phyloP scores from a whole-genome alignment of 106 monocot species.

The Dendrobium officinale region DNA sequence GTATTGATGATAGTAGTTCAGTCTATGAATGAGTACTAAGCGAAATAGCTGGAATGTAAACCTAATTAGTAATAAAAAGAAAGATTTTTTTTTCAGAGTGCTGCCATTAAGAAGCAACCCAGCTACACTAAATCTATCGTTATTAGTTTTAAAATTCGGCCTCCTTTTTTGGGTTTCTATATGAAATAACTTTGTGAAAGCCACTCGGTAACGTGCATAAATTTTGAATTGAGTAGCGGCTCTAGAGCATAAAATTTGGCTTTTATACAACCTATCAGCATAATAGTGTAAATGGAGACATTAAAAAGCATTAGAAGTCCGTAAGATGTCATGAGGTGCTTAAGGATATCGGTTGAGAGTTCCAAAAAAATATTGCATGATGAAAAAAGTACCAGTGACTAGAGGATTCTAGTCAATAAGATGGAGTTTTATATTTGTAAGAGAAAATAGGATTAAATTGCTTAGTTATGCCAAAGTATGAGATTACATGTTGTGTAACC shows the following conservation, averaged over 20 bases:
- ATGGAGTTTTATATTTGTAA: neutral
- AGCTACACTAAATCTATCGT: neutral
- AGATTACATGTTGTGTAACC: neutral
- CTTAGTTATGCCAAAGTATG: neutral
- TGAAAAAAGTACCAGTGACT: neutral
- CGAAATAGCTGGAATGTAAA: neutral
- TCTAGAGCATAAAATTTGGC: neutral
- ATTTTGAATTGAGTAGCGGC: neutral
- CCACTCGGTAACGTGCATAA: neutral
- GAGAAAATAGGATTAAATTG: neutral
- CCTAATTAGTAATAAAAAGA: neutral
- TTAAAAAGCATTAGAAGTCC: neutral
- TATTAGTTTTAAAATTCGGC: neutral
- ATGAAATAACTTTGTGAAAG: neutral
- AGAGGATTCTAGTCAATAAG: neutral
- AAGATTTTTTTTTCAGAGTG: neutral
- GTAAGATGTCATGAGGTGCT: neutral
- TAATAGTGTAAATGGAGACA: neutral
- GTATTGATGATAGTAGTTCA: neutral
- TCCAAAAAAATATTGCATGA: neutral
- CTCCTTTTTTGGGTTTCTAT: neutral
- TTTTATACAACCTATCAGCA: neutral
- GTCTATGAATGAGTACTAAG: neutral
- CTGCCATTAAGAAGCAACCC: neutral
- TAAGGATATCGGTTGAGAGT: neutral